Base-by-base conservation (phyloP, 306 rosid genomes). In the Ziziphus jujuba region DNA sequence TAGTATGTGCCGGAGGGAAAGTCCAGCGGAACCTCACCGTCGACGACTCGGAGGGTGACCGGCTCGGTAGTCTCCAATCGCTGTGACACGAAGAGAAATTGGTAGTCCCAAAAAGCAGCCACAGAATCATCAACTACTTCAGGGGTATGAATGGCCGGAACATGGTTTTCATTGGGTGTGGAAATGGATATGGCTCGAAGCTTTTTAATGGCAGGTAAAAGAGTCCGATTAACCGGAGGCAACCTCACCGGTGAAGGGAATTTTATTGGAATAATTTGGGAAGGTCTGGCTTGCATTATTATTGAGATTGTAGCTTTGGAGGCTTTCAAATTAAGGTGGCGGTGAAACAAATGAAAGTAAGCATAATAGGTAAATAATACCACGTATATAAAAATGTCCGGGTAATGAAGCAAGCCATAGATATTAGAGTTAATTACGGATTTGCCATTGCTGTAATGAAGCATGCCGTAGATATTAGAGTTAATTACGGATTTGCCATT, bases 1-100 rank as follows among this genome's bases (percentile, higher is more conserved):
- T 90, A 93, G 78, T 93, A 90, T 3, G 97, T 85, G 0, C 98
- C 97, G 1, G 85, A 56, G 0, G 98, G 98, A 15, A 93, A 88
- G 67, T 90, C 87, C 0, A 9, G 0, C 0, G 98, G 98, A 9
- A 93, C 59, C 0, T 59, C 80, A 1, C 98, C 98, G 2, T 86
- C 83, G 6, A 84, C 81, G 0, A 68, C 78, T 1, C 61, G 52
- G 5, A 93, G 84, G 0, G 43, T 61, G 3, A 79, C 5, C 0
- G 97, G 89, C 54, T 81, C 69, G 0, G 61, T 28, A 2, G 96
- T 74, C 71, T 93, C 96, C 0, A 79, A 74, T 9, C 97, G 72
- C 60, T 93, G 97, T 0, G 98, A 93, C 16, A 87, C 76, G 43
- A 93, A 93, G 17, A 93, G 64, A 33, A 90, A 86, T 35, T 93